phyloP scores from a whole-genome alignment of 1,284 basidiomycete genomes.

The Rhodofomes roseus region DNA sequence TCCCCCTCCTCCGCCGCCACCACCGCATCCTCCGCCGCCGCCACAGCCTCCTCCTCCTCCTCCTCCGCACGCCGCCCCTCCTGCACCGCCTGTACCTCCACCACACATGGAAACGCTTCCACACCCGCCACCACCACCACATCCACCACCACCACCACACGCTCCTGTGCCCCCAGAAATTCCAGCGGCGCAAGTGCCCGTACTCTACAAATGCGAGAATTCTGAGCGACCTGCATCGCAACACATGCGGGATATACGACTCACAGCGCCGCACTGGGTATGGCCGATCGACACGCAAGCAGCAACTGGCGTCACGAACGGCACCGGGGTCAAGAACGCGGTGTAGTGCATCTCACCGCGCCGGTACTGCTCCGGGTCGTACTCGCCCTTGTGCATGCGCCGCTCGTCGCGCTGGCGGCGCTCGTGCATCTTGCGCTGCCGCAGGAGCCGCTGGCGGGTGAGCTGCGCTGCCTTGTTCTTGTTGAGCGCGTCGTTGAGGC shows the following conservation, averaged over 20 bases:
- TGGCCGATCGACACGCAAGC: conserved; percentile 10
- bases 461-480: conserved; percentile 2
- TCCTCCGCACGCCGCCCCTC: not conserved
- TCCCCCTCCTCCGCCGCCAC: conserved; percentile 4
- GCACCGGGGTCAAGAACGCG: conserved; percentile 26
- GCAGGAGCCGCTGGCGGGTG: conserved; percentile 9
- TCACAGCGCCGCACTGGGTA: not conserved
- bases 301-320: conserved; percentile 12
- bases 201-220: not conserved
- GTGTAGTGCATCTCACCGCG: conserved; percentile 15
- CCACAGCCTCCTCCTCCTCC: conserved; percentile 2
- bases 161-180: not conserved
- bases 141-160: conserved; percentile 11
- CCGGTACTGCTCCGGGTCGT: conserved; percentile 13
- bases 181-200: not conserved
- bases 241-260: not conserved
- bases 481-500: not conserved
- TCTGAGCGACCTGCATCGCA: not conserved
- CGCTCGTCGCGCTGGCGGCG: conserved; percentile 22
- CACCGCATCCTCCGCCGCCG: conserved; percentile 4
- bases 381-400: conserved; percentile 14
- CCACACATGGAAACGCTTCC: conserved; percentile 3
- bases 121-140: conserved; percentile 8
- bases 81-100: not conserved
- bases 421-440: conserved; percentile 15